Conservation (phyloP, 2,329 filamentous ascomycete species). For the Penicillium polonicum region DNA sequence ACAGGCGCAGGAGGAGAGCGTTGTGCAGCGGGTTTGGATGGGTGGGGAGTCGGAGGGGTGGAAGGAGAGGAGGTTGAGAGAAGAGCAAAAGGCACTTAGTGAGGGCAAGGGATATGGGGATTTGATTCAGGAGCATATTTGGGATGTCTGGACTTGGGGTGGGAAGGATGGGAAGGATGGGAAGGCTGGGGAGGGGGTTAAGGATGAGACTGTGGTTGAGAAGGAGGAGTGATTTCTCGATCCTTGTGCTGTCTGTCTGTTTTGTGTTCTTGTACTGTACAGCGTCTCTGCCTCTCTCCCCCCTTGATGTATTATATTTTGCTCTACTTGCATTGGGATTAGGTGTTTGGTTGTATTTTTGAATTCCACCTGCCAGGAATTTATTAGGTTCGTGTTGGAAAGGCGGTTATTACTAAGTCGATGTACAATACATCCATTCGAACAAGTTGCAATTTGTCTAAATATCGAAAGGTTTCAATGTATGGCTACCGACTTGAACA, state of each 20-base stretch:
- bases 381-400: neutral
- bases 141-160: conserved; percentile 47
- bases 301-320: conserved; percentile 14
- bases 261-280: neutral
- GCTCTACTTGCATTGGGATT: conserved; percentile 17
- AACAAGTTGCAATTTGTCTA: neutral
- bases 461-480: neutral
- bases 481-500: neutral
- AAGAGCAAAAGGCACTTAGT: conserved; percentile 45
- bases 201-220: conserved; percentile 20
- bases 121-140: conserved; percentile 48
- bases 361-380: neutral
- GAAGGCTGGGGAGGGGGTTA: conserved; percentile 19
- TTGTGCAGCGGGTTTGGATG: conserved; percentile 40
- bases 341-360: conserved; percentile 17
- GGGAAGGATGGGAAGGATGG: conserved; percentile 24
- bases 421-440: neutral
- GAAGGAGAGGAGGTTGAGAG: conserved; percentile 42
- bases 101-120: conserved; percentile 47
- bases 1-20: conserved; percentile 31
- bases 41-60: conserved; percentile 45
- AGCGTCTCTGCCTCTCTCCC: conserved; percentile 3
- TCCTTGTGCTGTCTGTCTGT: neutral
- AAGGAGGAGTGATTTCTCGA: conserved; percentile 5
- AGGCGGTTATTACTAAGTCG: neutral